A percentile compares a stretch with the other conserved stretches of the same genome.
phyloP scores from a whole-genome alignment of 306 rosid genomes.

The Cucumis hystrix region DNA sequence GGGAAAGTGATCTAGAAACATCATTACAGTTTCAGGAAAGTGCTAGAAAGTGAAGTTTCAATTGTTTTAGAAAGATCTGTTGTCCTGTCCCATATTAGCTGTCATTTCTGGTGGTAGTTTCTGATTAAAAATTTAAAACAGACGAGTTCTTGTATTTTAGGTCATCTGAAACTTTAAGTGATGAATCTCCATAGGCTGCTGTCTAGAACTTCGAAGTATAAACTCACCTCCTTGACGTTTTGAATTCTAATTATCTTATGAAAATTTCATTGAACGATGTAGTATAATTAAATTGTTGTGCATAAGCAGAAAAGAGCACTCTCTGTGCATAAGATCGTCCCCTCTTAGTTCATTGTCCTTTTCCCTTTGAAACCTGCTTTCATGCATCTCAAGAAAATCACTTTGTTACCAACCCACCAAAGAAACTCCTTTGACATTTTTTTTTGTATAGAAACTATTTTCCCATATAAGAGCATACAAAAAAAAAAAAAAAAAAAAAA shows the following conservation, averaged over 20 bases:
- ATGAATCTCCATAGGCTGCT: not conserved
- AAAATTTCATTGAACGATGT: not conserved
- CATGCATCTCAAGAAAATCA: not conserved
- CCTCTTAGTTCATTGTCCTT: not conserved
- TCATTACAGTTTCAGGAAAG: conserved; percentile 1
- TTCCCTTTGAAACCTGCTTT: not conserved
- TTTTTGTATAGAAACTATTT: too few relatives aligned
- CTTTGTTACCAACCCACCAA: too few relatives aligned
- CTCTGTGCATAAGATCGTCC: not conserved
- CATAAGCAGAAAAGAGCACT: not conserved
- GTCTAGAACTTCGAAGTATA: not conserved
- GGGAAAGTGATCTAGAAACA: not conserved
- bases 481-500: too few relatives aligned
- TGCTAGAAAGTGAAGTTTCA: not conserved
- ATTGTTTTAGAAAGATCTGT: not conserved
- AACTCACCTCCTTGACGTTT: not conserved
- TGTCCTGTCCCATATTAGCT: not conserved
- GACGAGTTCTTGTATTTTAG: not conserved
- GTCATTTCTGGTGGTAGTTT: not conserved
- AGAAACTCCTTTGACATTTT: not conserved
- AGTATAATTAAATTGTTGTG: not conserved
- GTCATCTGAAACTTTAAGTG: not conserved
- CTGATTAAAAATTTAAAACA: not conserved
- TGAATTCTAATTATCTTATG: not conserved
- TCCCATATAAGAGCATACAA: too few relatives aligned